Evolutionary conservation across 805 yeast genomes (phyloP), one percentile per base, ranked within the genome.

Genomic region (Lachancea lanzarotensis): DNA sequence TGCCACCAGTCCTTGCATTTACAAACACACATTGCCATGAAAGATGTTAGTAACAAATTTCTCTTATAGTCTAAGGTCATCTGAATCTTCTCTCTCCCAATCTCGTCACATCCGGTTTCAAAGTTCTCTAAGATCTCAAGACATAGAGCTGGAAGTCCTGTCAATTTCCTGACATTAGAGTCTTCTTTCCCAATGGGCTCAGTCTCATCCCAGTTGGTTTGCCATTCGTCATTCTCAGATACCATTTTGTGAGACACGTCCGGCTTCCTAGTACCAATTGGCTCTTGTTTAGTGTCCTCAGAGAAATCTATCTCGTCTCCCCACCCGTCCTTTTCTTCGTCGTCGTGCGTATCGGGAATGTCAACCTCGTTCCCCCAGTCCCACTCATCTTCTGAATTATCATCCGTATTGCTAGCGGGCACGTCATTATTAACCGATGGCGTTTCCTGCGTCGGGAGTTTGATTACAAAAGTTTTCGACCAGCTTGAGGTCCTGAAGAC

Each of bases 1-100:
- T 58, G 63, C 46, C 53, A 52, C 67, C 67, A 62, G 13, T 62
- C 51, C 3, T 46, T 46, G 30, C 39, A 55, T 27, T 53, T 49
- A 10, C 49, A 38, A 11, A 45, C 47, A 11, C 53, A 38, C 32
- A 59, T 48, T 1, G 61, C 62, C 45, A 60, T 50, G 31, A 56
- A 55, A 3, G 57, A 35, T 1, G 66, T 59, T 38, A 60, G 64
- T 25, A 63, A 42, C 6, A 62, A 43, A 37, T 57, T 60, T 3
- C 51, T 46, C 46, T 62, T 63, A 45, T 61, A 56, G 9, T 47
- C 49, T 19, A 39, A 51, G 34, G 51, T 52, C 9, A 52, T 34
- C 27, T 52, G 51, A 8, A 52, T 38, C 11, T 47, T 46, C 7
- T 40, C 31, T 11, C 38, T 38, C n/a, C 46, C 52, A 12, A 54